Conservation (phyloP, 1,284 basidiomycete genomes). For the Trichosporon ovoides region DNA sequence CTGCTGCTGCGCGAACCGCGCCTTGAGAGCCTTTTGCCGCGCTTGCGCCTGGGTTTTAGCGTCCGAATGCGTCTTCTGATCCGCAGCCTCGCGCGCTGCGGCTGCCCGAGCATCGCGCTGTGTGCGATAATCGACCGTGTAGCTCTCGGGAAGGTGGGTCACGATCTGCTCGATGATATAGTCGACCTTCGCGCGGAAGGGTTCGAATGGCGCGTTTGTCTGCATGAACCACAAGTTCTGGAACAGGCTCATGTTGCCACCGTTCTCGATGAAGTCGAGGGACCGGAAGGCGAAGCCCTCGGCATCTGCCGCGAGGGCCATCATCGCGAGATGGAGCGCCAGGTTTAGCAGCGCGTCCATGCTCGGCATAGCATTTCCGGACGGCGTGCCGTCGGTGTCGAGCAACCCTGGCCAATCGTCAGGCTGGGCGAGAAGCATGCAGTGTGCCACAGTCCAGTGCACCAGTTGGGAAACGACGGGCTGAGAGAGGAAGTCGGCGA, state of each 20-base stretch:
- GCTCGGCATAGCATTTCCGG: slow-evolving; percentile 27
- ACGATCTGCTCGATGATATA: slow-evolving; percentile 73
- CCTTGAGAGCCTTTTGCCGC: slow-evolving; percentile 82
- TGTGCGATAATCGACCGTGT: slow-evolving; percentile 53
- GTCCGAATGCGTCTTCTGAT: slow-evolving; percentile 53
- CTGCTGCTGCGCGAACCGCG: slow-evolving; percentile 86
- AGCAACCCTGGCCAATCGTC: slow-evolving; percentile 25
- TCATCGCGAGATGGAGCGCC: slow-evolving; percentile 75
- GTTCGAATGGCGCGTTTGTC: slow-evolving; percentile 64
- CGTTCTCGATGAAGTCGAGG: slow-evolving; percentile 54
- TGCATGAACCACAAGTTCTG: slow-evolving; percentile 67
- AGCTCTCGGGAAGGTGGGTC: slow-evolving; percentile 37
- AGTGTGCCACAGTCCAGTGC: slow-evolving; percentile 37
- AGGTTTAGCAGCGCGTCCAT: slow-evolving; percentile 69
- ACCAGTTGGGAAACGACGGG: slow-evolving; percentile 32
- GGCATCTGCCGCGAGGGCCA: slow-evolving; percentile 67
- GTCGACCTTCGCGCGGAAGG: slow-evolving; percentile 62
- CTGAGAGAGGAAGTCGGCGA: slow-evolving; percentile 35
- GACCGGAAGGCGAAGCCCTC: slow-evolving; percentile 59
- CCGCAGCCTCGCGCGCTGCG: slow-evolving; percentile 38
- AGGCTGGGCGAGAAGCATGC: slow-evolving; percentile 31
- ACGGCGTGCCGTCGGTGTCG: slow-evolving; percentile 16
- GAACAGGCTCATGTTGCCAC: slow-evolving; percentile 51
- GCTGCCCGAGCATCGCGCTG: slow-evolving; percentile 32
- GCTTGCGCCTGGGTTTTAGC: slow-evolving; percentile 31